These are phyloP conservation scores for Balamuthia mandrillaris DNA, from an alignment of 208 protist genomes.

Conservation along the genomic window DNA sequence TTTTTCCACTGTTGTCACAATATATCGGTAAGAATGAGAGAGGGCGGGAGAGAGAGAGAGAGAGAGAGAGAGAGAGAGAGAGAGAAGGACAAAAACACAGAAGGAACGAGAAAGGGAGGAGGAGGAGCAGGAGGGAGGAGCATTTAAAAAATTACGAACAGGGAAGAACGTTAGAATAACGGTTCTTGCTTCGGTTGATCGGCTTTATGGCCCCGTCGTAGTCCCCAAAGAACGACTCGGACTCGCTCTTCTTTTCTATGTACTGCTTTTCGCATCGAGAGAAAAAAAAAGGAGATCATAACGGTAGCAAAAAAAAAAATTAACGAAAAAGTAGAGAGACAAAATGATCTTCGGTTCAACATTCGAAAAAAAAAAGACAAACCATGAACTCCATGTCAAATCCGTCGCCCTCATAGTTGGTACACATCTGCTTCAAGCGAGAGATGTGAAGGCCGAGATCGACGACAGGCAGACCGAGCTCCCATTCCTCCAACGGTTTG, in stretches of 20 bases:
- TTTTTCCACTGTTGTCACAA: not conserved
- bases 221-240: constrained; percentile 1
- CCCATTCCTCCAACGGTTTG: not conserved
- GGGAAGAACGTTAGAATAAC: not conserved
- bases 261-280: too few species aligned
- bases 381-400: not conserved
- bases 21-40: not conserved
- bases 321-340: too few species aligned
- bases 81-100: not conserved
- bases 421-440: not conserved
- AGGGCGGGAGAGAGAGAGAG: not conserved
- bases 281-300: too few species aligned
- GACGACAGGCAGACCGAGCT: not conserved
- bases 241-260: constrained; percentile 4
- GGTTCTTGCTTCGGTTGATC: not conserved
- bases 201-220: constrained; percentile 7
- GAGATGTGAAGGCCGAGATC: not conserved
- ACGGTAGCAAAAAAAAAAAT: too few species aligned
- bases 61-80: too few species aligned
- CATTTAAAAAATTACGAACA: too few species aligned
- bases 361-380: not conserved
- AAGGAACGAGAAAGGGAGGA: not conserved
- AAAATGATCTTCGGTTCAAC: not conserved
- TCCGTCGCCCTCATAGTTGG: not conserved
- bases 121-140: too few species aligned